Percentiles rank a stretch among this genome's conserved stretches.
These are phyloP conservation scores for Phytophthora tentaculata DNA, from an alignment of 352 stramenopile species.

Conservation along the genomic window DNA sequence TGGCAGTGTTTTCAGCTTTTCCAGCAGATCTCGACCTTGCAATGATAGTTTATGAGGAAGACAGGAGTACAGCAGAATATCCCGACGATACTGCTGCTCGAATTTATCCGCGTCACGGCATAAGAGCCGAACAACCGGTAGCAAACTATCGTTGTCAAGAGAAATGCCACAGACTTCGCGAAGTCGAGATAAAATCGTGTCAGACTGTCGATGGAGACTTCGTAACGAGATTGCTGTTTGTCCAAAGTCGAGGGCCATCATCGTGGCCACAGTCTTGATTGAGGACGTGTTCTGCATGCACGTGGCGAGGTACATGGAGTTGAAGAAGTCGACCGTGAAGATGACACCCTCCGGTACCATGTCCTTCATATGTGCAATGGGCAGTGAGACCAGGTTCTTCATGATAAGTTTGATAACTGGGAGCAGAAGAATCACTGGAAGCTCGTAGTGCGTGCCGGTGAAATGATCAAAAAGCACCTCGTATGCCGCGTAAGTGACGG, in stretches of 20 bases:
- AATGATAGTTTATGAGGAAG: constrained; percentile 17
- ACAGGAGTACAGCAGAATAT: constrained; percentile 12
- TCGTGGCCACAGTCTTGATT: constrained; percentile 28
- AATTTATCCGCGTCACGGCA: constrained; percentile 11
- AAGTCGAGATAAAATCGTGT: constrained; percentile 22
- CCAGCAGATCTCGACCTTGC: constrained; percentile 12
- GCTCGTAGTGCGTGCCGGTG: constrained; percentile 13
- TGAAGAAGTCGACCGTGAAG: constrained; percentile 54
- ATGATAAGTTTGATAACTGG: constrained; percentile 41
- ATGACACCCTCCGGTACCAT: constrained; percentile 41
- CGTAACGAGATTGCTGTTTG: constrained; percentile 20
- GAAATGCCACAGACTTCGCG: constrained; percentile 7
- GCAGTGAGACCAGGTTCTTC: constrained; percentile 39
- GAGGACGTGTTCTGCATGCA: constrained; percentile 52
- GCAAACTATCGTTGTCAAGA: constrained; percentile 8
- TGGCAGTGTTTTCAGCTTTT: constrained; percentile 13
- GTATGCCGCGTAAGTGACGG: constrained; percentile 26
- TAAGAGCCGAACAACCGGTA: constrained; percentile 11
- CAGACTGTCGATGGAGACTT: constrained; percentile 6
- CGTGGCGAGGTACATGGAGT: constrained; percentile 44
- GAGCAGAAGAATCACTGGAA: constrained; percentile 33
- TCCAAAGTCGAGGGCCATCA: constrained; percentile 37
- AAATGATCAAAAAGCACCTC: constrained; percentile 18
- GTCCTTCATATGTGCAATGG: constrained; percentile 29
- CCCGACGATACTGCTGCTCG: constrained; percentile 7